phyloP scores from a whole-genome alignment of 768 basidiomycete species.

The Coprinopsis sp. region DNA sequence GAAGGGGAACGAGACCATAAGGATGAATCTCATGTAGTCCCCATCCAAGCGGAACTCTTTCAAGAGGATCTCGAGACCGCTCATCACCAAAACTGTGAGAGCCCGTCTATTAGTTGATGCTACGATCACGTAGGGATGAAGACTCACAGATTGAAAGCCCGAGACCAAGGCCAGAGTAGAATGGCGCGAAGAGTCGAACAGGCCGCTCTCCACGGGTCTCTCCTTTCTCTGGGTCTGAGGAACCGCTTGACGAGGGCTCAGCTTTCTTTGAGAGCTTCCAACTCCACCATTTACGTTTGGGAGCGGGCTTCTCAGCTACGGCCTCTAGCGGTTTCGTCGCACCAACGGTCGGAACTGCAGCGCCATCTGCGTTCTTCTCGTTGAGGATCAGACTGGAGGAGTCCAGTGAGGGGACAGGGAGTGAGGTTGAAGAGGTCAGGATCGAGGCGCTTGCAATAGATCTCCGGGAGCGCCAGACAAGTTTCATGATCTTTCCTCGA shows the following conservation, averaged over 20 bases:
- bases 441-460: conserved; percentile 33
- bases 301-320: conserved; percentile 22
- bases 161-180: conserved; percentile 67
- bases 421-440: conserved; percentile 34
- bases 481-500: conserved; percentile 65
- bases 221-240: conserved; percentile 51
- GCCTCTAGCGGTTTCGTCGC: conserved; percentile 25
- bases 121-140: too few species aligned
- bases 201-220: conserved; percentile 36
- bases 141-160: conserved; percentile 63
- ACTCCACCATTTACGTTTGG: conserved; percentile 35
- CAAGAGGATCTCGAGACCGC: conserved; percentile 54
- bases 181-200: conserved; percentile 62
- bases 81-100: conserved; percentile 61
- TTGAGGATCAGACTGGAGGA: conserved; percentile 55
- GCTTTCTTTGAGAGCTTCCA: conserved; percentile 39
- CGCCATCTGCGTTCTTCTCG: conserved; percentile 45
- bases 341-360: conserved; percentile 27
- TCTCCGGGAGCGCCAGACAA: conserved; percentile 47
- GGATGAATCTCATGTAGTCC: conserved; percentile 55
- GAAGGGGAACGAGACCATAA: conserved; percentile 63
- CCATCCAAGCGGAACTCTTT: conserved; percentile 68
- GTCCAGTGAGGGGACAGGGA: conserved; percentile 41
- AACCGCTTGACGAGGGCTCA: conserved; percentile 20
- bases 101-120: conserved; percentile 3